phyloP scores from a whole-genome alignment of 2,329 filamentous ascomycete genomes.

The Domatiomyces catenatus region DNA sequence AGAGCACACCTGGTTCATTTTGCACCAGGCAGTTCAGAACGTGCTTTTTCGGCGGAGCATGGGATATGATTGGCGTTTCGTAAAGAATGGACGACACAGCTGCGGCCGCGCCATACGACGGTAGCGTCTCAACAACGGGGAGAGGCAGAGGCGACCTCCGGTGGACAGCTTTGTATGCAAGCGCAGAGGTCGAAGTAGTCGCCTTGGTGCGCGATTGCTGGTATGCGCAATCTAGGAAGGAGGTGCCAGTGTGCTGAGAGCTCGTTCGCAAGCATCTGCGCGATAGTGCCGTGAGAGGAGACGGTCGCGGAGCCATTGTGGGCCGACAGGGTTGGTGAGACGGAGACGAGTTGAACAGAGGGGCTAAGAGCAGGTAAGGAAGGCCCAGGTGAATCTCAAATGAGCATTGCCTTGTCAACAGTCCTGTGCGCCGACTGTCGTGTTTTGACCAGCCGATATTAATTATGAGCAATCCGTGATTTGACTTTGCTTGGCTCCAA shows the following conservation, averaged over 20 bases:
- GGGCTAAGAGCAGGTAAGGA: neutral
- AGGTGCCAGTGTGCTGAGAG: conserved; percentile 5
- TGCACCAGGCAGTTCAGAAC: conserved; percentile 97
- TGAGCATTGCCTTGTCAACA: too few species aligned
- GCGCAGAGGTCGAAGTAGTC: conserved; percentile 66
- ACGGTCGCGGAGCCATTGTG: conserved; percentile 30
- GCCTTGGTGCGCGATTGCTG: conserved; percentile 10
- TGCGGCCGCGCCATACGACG: conserved; percentile 76
- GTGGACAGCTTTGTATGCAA: conserved; percentile 94
- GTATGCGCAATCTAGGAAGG: conserved; percentile 9
- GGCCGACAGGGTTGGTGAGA: neutral
- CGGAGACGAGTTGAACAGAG: neutral
- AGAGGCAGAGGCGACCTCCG: conserved; percentile 76
- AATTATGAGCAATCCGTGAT: too few species aligned
- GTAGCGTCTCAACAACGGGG: conserved; percentile 56
- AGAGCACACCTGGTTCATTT: conserved; percentile 95
- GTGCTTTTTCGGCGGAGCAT: conserved; percentile 77
- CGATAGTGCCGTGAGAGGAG: conserved; percentile 22
- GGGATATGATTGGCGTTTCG: conserved; percentile 78
- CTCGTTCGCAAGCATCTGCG: conserved; percentile 9
- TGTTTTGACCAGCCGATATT: too few species aligned
- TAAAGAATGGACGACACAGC: conserved; percentile 98
- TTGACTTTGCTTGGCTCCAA: too few species aligned
- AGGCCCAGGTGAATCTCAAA: neutral
- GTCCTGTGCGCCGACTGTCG: too few species aligned